Evolutionary conservation across 176 grass and related monocot genomes (phyloP), one percentile per base, ranked within the genome.

Genomic region (Secale cereale): DNA sequence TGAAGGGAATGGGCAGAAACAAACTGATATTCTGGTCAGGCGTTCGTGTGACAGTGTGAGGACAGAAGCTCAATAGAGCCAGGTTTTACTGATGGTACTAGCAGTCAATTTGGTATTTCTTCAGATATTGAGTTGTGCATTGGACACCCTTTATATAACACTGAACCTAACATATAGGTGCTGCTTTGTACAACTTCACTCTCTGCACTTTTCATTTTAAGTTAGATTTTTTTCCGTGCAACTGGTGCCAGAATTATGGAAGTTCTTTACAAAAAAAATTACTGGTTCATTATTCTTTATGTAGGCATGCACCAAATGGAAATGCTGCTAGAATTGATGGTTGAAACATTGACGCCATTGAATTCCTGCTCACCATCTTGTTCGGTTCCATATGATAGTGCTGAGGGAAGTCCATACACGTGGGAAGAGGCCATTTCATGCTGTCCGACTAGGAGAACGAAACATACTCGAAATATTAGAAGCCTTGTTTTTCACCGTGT

Each of bases 141-240:
- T 82, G 61, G 35, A 36, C 32, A 78, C 46, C 31, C 46, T 76
- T 82, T 63, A 68, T 61, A 52, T 32, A 30, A 78, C 45, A 62
- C 17, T 79, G 81, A 85, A 61, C 85, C 70, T 71, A 59, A 69
- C 72, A 78, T 85, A 83, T 78, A 90, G 91, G 91, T 93, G 31
- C 10, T 69, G 56, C 52, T 37, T 37, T 37, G 37, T 39, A 30
- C 5, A 83, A 23, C 62, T 74, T 74, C 32, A 50, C 35, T 41
- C 19, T 74, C 23, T 79, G 25, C 37, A 17, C 32, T 66, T 70
- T 15, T 64, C 56, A 52, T 54, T 75, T n/a, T 8, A 48, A 64
- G 22, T 81, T 59, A 10, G 30, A 59, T 20, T 62, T 78, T 2
- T 33, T 33, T 23, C 30, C 3, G 32, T 32, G 16, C 13, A 61